Evolutionary conservation across 106 monocot species (phyloP), one percentile per base, ranked within the genome.

Genomic region (Amphibolis antarctica): DNA sequence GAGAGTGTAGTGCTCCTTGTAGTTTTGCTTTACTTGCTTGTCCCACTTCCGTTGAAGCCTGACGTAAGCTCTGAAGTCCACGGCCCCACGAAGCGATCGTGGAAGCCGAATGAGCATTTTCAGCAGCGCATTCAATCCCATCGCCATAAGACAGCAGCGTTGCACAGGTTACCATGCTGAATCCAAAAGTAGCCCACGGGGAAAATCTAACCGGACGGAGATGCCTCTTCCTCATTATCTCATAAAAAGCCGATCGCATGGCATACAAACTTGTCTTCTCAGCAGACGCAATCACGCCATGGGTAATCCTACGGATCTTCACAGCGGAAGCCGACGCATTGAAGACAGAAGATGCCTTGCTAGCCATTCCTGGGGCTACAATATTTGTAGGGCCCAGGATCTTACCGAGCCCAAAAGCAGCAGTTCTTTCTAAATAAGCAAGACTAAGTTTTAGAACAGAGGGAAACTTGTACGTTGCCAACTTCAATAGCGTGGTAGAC

Each of bases 41-140:
- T 11, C 63, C 78, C 62, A 77, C 78, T 60, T 86, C 73, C 62
- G 66, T 55, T n/a, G 86, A 86, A n/a, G 83, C 74, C 28, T 77
- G 66, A 44, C 76, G 71, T 57, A 98, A 76, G 71, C 80, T 76
- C 49, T 82, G 75, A n/a, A 90, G 77, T 7, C 96, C 96, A 60
- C 86, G 81, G 10, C 96, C 96, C 58, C 90, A 60, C 14, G 83
- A 78, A 12, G 84, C 80, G 50, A 90, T 76, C 57, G 67, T 76
- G 30, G 86, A 79, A 62, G 86, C 83, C 17, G 84, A 79, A 69
- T 86, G 90, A 52, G 75, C 22, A 0, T 71, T 70, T 72, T 90
- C 96, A 13, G 82, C 84, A 12, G 78, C 89, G 71, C 90, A 96
- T 66, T 86, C 96, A 54, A 96, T 85, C 59, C 84, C 89, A 70